Evolutionary conservation across 148 eudicot species (phyloP).

Genomic region (Heliamphora exappendiculata): DNA sequence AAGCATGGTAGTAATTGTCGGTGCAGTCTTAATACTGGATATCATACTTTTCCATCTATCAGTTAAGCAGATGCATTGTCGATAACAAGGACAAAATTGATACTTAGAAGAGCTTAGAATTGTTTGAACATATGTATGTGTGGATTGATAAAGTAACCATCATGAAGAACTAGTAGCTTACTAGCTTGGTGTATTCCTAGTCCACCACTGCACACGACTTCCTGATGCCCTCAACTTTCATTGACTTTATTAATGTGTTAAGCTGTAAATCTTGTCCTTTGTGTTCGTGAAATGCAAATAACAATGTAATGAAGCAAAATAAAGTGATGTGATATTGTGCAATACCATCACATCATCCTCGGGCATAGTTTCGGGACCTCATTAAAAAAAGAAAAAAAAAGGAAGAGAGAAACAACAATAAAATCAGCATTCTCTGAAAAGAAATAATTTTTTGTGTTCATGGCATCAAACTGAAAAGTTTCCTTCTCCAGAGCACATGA

Average conservation of each 20-base stretch:
- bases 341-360: not conserved
- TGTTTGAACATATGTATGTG: not conserved
- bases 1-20: not conserved
- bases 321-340: not conserved
- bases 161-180: not conserved
- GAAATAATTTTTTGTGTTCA: not conserved
- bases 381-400: too few species aligned
- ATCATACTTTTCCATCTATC: not conserved
- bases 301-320: not conserved
- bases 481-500: not conserved
- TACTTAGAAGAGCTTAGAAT: not conserved
- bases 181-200: not conserved
- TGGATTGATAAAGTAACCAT: not conserved
- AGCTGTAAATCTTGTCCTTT: not conserved
- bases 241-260: not conserved
- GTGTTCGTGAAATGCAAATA: not conserved
- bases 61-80: not conserved
- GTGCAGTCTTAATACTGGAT: not conserved
- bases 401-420: too few species aligned
- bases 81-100: not conserved
- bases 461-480: not conserved
- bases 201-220: not conserved
- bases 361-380: not conserved
- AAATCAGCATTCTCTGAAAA: not conserved
- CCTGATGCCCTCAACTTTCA: not conserved